These are phyloP conservation scores for Leucoagaricus sp. DNA, from an alignment of 1,284 basidiomycete genomes.

Conservation along the genomic window DNA sequence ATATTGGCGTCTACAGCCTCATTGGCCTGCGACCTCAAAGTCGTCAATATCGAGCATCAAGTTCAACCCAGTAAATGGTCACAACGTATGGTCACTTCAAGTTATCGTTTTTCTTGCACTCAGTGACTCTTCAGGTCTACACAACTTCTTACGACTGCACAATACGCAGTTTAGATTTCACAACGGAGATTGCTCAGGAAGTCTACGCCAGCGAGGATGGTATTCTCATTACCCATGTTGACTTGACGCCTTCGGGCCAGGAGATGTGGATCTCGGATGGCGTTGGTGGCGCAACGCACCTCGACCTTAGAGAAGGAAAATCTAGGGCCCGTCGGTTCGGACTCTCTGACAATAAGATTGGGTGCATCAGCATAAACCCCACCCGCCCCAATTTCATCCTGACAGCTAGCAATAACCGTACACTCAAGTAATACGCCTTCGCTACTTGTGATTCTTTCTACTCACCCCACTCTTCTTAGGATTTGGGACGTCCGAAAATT, in stretches of 20 bases:
- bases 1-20: constrained; percentile 76
- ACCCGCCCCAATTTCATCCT: constrained; percentile 63
- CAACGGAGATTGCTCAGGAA: constrained; percentile 66
- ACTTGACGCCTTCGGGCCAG: constrained; percentile 62
- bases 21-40: constrained; percentile 78
- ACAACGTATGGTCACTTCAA: constrained; percentile 61
- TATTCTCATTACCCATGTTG: constrained; percentile 63
- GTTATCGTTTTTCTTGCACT: constrained; percentile 4
- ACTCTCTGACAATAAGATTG: constrained; percentile 72
- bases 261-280: constrained; percentile 83
- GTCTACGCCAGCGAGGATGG: constrained; percentile 59
- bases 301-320: constrained; percentile 68
- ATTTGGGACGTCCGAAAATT: constrained; percentile 79
- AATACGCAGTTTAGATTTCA: constrained; percentile 68
- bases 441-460: neutral
- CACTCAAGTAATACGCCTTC: constrained; percentile 53
- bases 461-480: constrained; percentile 36
- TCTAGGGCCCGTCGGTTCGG: constrained; percentile 59
- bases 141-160: constrained; percentile 81
- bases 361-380: constrained; percentile 75
- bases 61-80: constrained; percentile 70
- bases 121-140: constrained; percentile 52
- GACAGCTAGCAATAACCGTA: constrained; percentile 72
- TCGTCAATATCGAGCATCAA: constrained; percentile 78
- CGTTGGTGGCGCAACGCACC: constrained; percentile 65